Conservation (phyloP, 495 filamentous ascomycete species). For the Trichodelitschia bisporula region DNA sequence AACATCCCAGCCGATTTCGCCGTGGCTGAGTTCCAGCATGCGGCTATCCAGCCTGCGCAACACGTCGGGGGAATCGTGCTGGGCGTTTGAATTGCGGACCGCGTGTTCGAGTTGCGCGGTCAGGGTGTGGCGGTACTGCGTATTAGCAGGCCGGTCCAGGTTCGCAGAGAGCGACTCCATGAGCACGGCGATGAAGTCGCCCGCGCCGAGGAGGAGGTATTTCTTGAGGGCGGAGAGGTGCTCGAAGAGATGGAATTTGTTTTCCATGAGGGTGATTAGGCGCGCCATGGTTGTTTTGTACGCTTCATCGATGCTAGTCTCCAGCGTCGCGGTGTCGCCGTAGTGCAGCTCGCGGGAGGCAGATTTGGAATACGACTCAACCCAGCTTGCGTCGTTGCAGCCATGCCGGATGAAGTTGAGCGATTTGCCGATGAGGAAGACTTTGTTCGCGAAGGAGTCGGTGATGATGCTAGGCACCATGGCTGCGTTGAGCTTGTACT, state of each 20-base stretch:
- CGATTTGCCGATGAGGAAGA: conserved; percentile 92
- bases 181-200: conserved; percentile 89
- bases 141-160: conserved; percentile 83
- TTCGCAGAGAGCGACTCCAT: conserved; percentile 91
- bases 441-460: conserved; percentile 75
- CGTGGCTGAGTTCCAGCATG: conserved; percentile 84
- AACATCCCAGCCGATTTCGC: conserved; percentile 97
- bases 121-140: conserved; percentile 82
- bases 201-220: conserved; percentile 82
- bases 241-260: conserved; percentile 81
- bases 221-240: conserved; percentile 83
- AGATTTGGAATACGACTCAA: conserved; percentile 83
- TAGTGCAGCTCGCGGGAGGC: conserved; percentile 82
- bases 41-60: conserved; percentile 79
- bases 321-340: conserved; percentile 77
- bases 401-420: conserved; percentile 94
- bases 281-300: conserved; percentile 95
- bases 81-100: conserved; percentile 88
- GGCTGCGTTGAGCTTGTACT: conserved; percentile 62
- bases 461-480: conserved; percentile 90
- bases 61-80: conserved; percentile 85
- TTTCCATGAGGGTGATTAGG: conserved; percentile 78
- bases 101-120: conserved; percentile 96
- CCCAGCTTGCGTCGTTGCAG: conserved; percentile 85
- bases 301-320: conserved; percentile 83